Base-by-base conservation (phyloP, 202 grass and related monocot genomes). In the Panicum virgatum region DNA sequence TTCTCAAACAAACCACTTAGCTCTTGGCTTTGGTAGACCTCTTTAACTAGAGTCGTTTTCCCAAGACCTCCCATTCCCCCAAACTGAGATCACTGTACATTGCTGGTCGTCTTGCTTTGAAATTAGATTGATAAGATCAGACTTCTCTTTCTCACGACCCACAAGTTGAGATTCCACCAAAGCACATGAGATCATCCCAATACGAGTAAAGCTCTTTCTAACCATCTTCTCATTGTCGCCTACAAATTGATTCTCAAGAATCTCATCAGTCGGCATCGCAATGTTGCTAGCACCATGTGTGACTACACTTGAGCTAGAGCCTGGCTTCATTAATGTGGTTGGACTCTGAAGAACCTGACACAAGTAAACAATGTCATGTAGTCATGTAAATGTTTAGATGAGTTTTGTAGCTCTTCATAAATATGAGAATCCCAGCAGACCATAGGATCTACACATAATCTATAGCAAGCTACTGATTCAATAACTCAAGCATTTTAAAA, bases 21-120 rank as follows among this genome's bases (percentile, higher is more conserved):
- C 0, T 23, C 12, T 48, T 20, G 32, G n/a, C 64, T 69, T 40
- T 69, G 12, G 29, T 73, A 82, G 29, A 48, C 15, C 0, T 38
- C 8, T 71, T 20, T 62, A 20, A 42, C 57, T 5, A 74, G 20
- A 67, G 34, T 80, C 4, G 69, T 86, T 70, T 86, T 80, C 6
- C 85, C 85, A 2, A 77, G 12, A 34, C 72, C 85, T 22, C 61
- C 71, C 51, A 70, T 76, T 58, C 85, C 85, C n/a, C 39, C 72
- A 68, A 3, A 87, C 39, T 0, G 71, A 12, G 8, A 86, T 68
- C 15, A 86, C 70, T 20, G 1, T 13, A 30, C 0, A 13, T 15
- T 66, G 0, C 0, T 27, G 0, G 0, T 9, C 29, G 75, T 2
- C 0, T 83, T 75, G 32, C 6, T n/a, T 52, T 57, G 12, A 12